A percentile compares a stretch with the other conserved stretches of the same genome.
Evolutionary conservation across 2,329 filamentous ascomycete genomes (phyloP).

Genomic region (Pseudogymnoascus sp.): DNA sequence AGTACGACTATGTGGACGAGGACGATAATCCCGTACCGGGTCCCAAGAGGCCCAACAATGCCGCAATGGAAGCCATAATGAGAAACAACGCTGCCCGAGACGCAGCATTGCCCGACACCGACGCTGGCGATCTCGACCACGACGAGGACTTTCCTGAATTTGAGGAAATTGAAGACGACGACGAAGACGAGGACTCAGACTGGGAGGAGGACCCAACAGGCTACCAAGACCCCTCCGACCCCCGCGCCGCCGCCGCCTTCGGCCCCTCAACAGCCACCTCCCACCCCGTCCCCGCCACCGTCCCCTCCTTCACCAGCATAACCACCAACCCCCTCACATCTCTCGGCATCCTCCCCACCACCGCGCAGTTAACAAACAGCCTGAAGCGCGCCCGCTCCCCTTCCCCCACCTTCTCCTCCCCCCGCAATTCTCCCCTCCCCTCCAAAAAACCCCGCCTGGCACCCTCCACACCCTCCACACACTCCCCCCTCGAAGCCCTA

Average conservation of each 20-base stretch:
- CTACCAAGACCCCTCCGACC: neutral
- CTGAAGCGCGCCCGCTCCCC: neutral
- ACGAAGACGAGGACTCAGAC: neutral
- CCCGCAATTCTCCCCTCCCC: neutral
- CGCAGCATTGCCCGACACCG: neutral
- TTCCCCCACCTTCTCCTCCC: neutral
- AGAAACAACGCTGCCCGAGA: neutral
- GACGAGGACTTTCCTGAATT: neutral
- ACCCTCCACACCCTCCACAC: neutral
- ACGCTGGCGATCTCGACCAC: neutral
- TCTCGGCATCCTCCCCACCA: neutral
- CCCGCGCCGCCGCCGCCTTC: neutral
- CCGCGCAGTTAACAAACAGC: neutral
- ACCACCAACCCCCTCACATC: neutral
- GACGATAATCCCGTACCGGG: neutral
- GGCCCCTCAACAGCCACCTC: neutral
- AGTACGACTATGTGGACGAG: neutral
- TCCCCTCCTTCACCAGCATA: neutral
- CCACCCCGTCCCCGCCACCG: neutral
- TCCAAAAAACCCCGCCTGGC: too few relatives aligned
- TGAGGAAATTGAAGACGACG: neutral
- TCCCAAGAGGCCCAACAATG: neutral
- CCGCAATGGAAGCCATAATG: neutral
- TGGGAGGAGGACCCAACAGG: neutral
- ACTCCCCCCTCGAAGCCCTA: slow-evolving; percentile 37